These are phyloP conservation scores for Rutstroemia sp. DNA, from an alignment of 2,329 filamentous ascomycete genomes.

Conservation along the genomic window DNA sequence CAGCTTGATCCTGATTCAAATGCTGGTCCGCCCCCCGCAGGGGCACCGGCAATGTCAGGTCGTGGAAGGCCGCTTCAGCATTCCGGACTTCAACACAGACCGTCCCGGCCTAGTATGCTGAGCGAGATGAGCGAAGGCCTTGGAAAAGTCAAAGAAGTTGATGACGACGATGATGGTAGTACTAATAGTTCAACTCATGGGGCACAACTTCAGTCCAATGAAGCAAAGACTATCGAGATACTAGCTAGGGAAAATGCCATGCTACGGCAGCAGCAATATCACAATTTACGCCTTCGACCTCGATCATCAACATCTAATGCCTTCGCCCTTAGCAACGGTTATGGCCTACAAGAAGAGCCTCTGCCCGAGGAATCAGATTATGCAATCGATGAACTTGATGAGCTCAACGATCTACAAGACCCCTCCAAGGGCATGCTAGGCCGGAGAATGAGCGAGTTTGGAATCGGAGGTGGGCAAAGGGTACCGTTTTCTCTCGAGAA, in stretches of 20 bases:
- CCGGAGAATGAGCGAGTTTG: slow-evolving; percentile 33
- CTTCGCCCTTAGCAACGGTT: slow-evolving; percentile 48
- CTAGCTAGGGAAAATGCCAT: slow-evolving; percentile 56
- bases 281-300: slow-evolving; percentile 47
- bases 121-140: slow-evolving; percentile 64
- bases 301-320: slow-evolving; percentile 47
- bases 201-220: slow-evolving; percentile 43
- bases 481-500: slow-evolving; percentile 43
- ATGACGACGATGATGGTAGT: slow-evolving; percentile 56
- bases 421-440: slow-evolving; percentile 23
- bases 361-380: slow-evolving; percentile 61
- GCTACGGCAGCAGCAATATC: slow-evolving; percentile 50
- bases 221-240: slow-evolving; percentile 57
- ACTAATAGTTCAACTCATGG: slow-evolving; percentile 48
- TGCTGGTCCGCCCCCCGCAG: slow-evolving; percentile 18
- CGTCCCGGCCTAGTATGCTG: slow-evolving; percentile 70
- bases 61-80: slow-evolving; percentile 41
- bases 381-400: slow-evolving; percentile 66
- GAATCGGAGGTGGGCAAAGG: slow-evolving; percentile 24
- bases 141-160: slow-evolving; percentile 63
- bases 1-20: slow-evolving; percentile 66
- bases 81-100: slow-evolving; percentile 69
- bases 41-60: slow-evolving; percentile 18
- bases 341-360: slow-evolving; percentile 51
- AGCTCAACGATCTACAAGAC: slow-evolving; percentile 42